phyloP scores from a whole-genome alignment of 257 asterid species.

The Fraxinus cuspidata region DNA sequence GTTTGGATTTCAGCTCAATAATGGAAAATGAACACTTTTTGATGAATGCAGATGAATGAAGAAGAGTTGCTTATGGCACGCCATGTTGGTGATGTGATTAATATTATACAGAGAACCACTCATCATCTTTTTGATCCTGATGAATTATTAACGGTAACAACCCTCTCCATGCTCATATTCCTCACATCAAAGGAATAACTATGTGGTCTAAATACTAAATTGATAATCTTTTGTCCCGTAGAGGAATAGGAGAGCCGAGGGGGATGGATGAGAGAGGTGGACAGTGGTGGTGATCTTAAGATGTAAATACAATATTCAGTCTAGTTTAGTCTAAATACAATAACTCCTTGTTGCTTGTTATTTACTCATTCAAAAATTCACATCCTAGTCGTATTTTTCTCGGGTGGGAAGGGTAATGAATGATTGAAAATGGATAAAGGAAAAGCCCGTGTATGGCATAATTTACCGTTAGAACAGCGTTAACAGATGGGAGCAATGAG shows the following conservation, averaged over 20 bases:
- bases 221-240: background rate
- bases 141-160: constrained; percentile 70
- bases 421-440: background rate
- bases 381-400: background rate
- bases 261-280: background rate
- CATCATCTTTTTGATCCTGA: constrained; percentile 96
- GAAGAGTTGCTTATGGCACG: constrained; percentile 70
- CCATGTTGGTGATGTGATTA: constrained; percentile 93
- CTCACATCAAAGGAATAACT: background rate
- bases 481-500: background rate
- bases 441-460: background rate
- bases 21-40: constrained; percentile 2
- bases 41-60: constrained; percentile 79
- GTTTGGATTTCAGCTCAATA: background rate
- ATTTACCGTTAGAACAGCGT: background rate
- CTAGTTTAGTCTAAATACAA: background rate
- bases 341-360: background rate
- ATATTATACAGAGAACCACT: constrained; percentile 76
- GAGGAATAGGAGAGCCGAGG: background rate
- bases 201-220: background rate
- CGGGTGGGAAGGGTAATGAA: background rate
- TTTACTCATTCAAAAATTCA: background rate
- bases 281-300: background rate
- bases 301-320: background rate
- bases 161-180: background rate